Base-by-base conservation (phyloP, 768 basidiomycete species). In the Termitomyces sp. region DNA sequence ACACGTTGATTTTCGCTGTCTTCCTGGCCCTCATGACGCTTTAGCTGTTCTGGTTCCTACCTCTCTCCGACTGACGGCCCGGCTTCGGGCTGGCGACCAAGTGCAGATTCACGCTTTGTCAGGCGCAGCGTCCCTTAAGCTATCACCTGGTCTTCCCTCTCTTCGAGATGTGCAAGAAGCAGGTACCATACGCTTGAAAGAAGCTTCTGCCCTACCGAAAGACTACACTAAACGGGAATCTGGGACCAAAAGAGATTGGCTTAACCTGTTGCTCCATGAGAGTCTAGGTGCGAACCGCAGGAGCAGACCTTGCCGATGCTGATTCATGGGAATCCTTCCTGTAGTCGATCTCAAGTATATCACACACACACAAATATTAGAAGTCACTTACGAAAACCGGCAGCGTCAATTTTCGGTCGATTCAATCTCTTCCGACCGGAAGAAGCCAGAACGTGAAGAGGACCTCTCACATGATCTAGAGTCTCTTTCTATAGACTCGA, bases 261-360 rank as follows among this genome's bases (percentile, higher is more conserved):
- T 93, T 10, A 67, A 71, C 41, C 73, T 92, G 10, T 71, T 86
- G 22, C 67, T 89, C 54, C 81, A 84, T 56, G 91, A 93, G 71
- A 66, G 76, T 41, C 74, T 93, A 54, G 85, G 91, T 90, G 57
- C 47, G 82, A 68, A 30, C 47, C 26, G 16, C 9, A 16, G 48
- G 35, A 46, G 10, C 18, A 44, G 30, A 11, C 55, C 46, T 60
- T 57, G 50, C 32, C 49, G 44, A 38, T 40, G 8, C 26, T 41
- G 5, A 52, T 52, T 11, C 55, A 61, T 48, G 59, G 43, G 51
- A 52, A 32, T 58, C 60, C 20, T 61, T 60, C 40, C 24, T 58
- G 48, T 51, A 93, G 92, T 92, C 45, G 85, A 87, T 65, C 73
- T 90, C 14, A 89, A 84, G 66, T 89, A 86, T 65, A 71, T 92